Evolutionary conservation across 2,329 filamentous ascomycete species (phyloP).

Genomic region (Stagonosporopsis cucurbitacearum): DNA sequence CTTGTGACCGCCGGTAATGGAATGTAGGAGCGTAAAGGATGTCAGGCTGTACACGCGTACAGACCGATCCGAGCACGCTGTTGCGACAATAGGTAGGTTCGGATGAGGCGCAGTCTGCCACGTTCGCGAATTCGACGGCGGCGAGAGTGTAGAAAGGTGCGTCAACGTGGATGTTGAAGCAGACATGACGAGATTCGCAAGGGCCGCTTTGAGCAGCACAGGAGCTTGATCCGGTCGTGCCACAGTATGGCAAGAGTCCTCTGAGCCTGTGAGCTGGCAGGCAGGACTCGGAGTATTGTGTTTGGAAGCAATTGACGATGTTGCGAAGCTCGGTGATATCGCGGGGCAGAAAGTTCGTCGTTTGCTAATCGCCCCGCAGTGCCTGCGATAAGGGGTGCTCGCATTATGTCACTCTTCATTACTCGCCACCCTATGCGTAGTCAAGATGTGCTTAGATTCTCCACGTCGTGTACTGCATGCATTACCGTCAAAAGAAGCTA

Average conservation of each 20-base stretch:
- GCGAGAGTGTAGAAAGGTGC: conserved; percentile 60
- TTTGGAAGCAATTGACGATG: neutral
- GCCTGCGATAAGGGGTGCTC: conserved; percentile 1
- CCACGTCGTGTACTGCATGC: neutral
- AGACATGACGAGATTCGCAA: conserved; percentile 28
- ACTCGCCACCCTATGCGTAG: neutral
- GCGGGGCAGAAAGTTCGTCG: conserved; percentile 33
- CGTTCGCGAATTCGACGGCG: conserved; percentile 67
- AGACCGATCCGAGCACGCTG: conserved; percentile 82
- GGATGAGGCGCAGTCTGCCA: conserved; percentile 90
- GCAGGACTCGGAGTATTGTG: no score
- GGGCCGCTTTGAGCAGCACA: conserved; percentile 7
- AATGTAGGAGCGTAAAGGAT: conserved; percentile 78
- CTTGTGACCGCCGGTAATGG: conserved; percentile 85
- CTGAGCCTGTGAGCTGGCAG: no score
- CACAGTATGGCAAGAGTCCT: no score
- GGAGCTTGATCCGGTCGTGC: neutral
- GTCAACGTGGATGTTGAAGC: conserved; percentile 38
- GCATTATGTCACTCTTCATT: conserved; percentile 25
- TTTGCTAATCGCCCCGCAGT: conserved; percentile 23
- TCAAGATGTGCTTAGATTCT: neutral
- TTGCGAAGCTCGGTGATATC: neutral
- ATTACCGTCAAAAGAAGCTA: conserved; percentile 1
- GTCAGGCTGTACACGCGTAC: conserved; percentile 89
- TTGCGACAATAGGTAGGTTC: conserved; percentile 84